Conservation (phyloP, 768 basidiomycete genomes). For the Pisolithus albus region DNA sequence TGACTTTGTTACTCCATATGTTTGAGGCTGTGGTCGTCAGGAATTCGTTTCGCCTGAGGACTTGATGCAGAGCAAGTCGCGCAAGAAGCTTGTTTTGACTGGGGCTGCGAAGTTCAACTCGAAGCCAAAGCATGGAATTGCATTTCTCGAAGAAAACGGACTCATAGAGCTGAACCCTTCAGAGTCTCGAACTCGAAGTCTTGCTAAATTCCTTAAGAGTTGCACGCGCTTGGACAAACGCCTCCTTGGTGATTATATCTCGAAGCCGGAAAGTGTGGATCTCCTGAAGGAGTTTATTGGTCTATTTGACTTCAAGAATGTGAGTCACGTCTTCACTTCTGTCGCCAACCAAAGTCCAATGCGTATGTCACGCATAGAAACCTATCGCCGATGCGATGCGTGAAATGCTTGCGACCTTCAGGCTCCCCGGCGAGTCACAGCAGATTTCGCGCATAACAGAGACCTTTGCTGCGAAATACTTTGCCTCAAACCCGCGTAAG, state of each 20-base stretch:
- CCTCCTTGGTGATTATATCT: conserved; percentile 87
- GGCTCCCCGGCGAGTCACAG: conserved; percentile 91
- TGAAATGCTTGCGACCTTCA: conserved; percentile 87
- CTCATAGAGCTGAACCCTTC: conserved; percentile 70
- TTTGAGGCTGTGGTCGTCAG: conserved; percentile 29
- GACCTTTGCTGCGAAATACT: conserved; percentile 88
- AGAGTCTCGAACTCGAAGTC: conserved; percentile 53
- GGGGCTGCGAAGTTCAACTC: conserved; percentile 85
- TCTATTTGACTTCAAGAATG: conserved; percentile 85
- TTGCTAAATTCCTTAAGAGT: conserved; percentile 82
- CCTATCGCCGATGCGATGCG: conserved; percentile 93
- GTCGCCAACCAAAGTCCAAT: not conserved
- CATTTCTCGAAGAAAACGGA: conserved; percentile 90
- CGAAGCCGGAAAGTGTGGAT: conserved; percentile 79
- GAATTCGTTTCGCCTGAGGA: conserved; percentile 48
- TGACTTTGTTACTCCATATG: not conserved
- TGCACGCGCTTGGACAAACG: conserved; percentile 87
- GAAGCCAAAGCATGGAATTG: conserved; percentile 86
- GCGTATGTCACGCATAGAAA: conserved; percentile 51
- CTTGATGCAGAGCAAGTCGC: conserved; percentile 65
- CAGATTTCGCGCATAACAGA: conserved; percentile 93
- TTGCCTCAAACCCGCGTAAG: conserved; percentile 73
- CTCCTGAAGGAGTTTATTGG: conserved; percentile 81
- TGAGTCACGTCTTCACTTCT: conserved; percentile 31
- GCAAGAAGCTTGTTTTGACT: conserved; percentile 78